Percentiles rank a stretch among this genome's conserved stretches.
Conservation (phyloP, 768 basidiomycete genomes). For the Dendrothele bispora region DNA sequence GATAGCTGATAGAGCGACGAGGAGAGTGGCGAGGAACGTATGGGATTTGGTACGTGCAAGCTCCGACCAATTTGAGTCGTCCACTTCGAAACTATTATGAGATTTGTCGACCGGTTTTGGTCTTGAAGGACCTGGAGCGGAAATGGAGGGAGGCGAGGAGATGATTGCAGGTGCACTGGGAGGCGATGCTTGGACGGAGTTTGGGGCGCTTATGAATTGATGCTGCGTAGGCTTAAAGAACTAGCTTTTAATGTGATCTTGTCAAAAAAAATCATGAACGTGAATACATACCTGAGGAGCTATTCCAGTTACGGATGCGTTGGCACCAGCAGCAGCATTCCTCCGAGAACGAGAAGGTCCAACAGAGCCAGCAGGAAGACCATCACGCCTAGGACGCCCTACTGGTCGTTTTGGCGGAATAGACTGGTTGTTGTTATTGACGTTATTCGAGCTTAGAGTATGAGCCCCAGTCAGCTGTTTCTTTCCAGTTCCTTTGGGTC, state of each 20-base stretch:
- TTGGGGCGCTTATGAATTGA: not conserved
- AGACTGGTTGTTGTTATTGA: conserved; percentile 31
- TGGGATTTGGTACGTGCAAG: conserved; percentile 56
- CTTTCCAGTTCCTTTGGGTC: conserved; percentile 81
- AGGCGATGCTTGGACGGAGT: not conserved
- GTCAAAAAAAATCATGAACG: not conserved
- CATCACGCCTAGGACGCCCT: conserved; percentile 80
- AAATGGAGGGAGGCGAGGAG: too few relatives aligned
- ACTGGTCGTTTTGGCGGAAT: conserved; percentile 67
- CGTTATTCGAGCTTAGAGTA: too few relatives aligned
- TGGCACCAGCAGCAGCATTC: conserved; percentile 11
- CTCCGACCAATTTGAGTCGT: conserved; percentile 65
- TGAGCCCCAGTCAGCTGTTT: conserved; percentile 53
- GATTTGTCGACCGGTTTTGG: conserved; percentile 21
- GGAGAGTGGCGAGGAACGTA: conserved; percentile 54
- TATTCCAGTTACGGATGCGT: conserved; percentile 17
- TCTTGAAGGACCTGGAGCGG: not conserved
- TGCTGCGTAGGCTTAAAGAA: not conserved
- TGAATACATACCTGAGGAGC: conserved; percentile 20
- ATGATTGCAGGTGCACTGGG: not conserved
- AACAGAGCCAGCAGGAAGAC: conserved; percentile 75
- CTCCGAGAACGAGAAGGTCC: conserved; percentile 44
- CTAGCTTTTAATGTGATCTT: not conserved
- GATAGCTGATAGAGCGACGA: conserved; percentile 51
- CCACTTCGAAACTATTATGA: conserved; percentile 35